Percentiles rank a stretch among this genome's conserved stretches.
These are phyloP conservation scores for Thelonectria olida DNA, from an alignment of 2,329 filamentous ascomycete species.

Conservation along the genomic window DNA sequence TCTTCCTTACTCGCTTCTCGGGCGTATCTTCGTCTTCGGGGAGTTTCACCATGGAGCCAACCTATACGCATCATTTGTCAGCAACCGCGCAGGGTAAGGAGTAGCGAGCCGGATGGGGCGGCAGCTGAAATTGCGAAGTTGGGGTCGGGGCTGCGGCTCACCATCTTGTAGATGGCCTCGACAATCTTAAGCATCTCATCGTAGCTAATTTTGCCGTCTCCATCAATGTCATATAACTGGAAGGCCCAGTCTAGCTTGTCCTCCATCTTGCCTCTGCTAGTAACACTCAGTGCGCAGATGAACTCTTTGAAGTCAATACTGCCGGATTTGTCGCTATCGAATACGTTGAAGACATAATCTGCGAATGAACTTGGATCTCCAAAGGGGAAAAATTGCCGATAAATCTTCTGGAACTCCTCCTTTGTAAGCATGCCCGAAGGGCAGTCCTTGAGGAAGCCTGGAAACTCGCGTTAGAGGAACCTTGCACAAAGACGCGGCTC, in stretches of 20 bases:
- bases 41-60: slow-evolving; percentile 98
- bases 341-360: slow-evolving; percentile 99
- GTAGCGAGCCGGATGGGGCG: background rate
- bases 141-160: slow-evolving; percentile 49
- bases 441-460: slow-evolving; percentile 98
- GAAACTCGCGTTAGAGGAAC: slow-evolving; percentile 25
- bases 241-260: slow-evolving; percentile 99
- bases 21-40: slow-evolving; percentile 99
- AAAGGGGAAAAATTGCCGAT: slow-evolving; percentile 99
- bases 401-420: slow-evolving; percentile 99
- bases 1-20: slow-evolving; percentile 97
- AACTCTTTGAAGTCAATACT: slow-evolving; percentile 99
- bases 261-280: slow-evolving; percentile 97
- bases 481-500: background rate
- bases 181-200: slow-evolving; percentile 99
- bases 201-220: slow-evolving; percentile 98
- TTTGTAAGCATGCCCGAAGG: slow-evolving; percentile 96
- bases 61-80: slow-evolving; percentile 60
- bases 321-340: slow-evolving; percentile 96
- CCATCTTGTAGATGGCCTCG: slow-evolving; percentile 99
- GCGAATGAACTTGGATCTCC: slow-evolving; percentile 97
- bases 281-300: slow-evolving; percentile 97
- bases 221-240: slow-evolving; percentile 98
- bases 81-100: background rate
- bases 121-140: background rate